These are phyloP conservation scores for Erysimum pusillum DNA, from an alignment of 441 rosid genomes.

Conservation along the genomic window DNA sequence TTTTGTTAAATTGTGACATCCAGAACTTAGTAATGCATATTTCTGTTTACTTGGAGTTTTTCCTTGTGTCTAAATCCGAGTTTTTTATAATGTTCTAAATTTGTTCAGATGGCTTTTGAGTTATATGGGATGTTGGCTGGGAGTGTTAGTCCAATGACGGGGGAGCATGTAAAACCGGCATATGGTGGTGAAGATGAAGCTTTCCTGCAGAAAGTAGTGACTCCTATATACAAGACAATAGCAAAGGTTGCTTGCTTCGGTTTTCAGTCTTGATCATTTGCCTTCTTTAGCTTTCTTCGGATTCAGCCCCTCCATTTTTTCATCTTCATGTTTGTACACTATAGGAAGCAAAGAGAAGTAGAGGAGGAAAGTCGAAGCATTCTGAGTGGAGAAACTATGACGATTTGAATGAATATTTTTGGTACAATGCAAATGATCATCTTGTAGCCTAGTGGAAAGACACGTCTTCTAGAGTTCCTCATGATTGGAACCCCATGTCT, in stretches of 20 bases:
- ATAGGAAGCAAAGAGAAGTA: constrained; percentile 69
- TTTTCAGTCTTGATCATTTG: constrained; percentile 21
- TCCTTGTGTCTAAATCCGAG: not conserved
- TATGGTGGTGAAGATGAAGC: constrained; percentile 72
- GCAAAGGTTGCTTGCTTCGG: constrained; percentile 50
- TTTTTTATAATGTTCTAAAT: constrained; percentile 24
- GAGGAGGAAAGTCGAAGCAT: constrained; percentile 64
- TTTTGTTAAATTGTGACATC: not conserved
- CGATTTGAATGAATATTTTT: constrained; percentile 69
- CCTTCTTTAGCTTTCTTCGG: constrained; percentile 7
- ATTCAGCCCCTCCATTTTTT: not conserved
- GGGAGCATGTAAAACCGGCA: constrained; percentile 66
- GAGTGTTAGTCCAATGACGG: constrained; percentile 67
- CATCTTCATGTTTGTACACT: constrained; percentile 17
- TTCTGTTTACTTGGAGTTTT: not conserved
- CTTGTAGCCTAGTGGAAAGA: constrained; percentile 6
- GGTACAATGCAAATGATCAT: constrained; percentile 47
- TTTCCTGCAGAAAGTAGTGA: constrained; percentile 65
- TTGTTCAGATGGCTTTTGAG: constrained; percentile 47
- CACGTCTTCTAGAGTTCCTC: constrained; percentile 1
- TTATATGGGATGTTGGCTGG: constrained; percentile 63
- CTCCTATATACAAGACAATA: constrained; percentile 63
- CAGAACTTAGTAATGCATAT: not conserved
- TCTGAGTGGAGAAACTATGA: constrained; percentile 78
- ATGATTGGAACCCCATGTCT: constrained; percentile 5